Base-by-base conservation (phyloP, 108 stramenopile genomes). In the Nitzschia sp. region DNA sequence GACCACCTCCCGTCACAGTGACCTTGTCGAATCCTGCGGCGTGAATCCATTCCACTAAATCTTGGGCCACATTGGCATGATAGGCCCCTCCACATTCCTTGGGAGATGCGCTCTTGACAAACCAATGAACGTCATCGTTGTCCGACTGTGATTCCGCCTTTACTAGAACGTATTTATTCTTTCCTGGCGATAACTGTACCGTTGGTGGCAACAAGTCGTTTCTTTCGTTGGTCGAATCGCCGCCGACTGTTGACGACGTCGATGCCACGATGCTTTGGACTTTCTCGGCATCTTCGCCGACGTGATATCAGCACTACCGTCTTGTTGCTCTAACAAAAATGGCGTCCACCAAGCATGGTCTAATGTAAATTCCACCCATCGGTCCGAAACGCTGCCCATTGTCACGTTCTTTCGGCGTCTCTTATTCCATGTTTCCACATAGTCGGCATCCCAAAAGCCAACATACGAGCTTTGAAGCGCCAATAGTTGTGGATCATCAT, bases 381-480 rank as follows among this genome's bases (percentile, higher is more conserved):
- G 57, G 5, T 82, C 51, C 17, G 85, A 83, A 31, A 58, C 58
- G n/a, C 19, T 30, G 3, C 64, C 73, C 42, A 24, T 27, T 9
- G 53, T 28, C 21, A 72, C 24, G 9, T 64, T 60, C 17, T 42
- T 63, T 2, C 54, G 26, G 17, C 61, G 61, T 56, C 51, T 72
- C 30, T 57, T 36, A 33, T 66, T 47, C 65, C 65, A 66, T 3
- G 38, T 26, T 30, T 21, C 17, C 25, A 28, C 48, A 38, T 76
- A 76, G 42, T 83, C 80, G 25, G 82, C 79, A 58, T 83, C 82
- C 30, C 64, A 47, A 73, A 83, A 83, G 35, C 86, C 72, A 5
- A 94, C 33, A 13, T 79, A 46, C 48, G 74, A 85, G 55, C 93
- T 91, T 74, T 91, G 90, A 3, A 94, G 58, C 24, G 93, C 93